Conservation (phyloP, 2,329 filamentous ascomycete species). For the Arachnopeziza araneosa region DNA sequence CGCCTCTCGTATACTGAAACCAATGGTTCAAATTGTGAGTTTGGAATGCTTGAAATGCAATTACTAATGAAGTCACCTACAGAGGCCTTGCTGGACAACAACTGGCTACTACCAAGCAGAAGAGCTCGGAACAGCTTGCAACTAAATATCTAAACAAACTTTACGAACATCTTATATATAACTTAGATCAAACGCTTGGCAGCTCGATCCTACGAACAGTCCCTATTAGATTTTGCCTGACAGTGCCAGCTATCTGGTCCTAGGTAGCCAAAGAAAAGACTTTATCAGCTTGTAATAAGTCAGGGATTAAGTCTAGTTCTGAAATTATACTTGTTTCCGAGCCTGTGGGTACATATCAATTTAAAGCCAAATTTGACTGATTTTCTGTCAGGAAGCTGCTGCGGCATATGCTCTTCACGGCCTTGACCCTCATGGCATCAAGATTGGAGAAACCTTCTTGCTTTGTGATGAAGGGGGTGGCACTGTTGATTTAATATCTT, state of each 20-base stretch:
- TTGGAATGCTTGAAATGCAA: not conserved
- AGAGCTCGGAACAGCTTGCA: slow-evolving; percentile 38
- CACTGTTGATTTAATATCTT: slow-evolving; percentile 8
- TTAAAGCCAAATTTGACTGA: not conserved
- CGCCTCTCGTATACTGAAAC: slow-evolving; percentile 1
- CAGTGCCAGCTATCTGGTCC: slow-evolving; percentile 54
- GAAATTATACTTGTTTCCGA: slow-evolving; percentile 45
- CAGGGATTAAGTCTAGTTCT: slow-evolving; percentile 29
- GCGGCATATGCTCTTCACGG: slow-evolving; percentile 44
- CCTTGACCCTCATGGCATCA: slow-evolving; percentile 34
- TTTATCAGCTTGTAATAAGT: slow-evolving; percentile 38
- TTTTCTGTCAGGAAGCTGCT: slow-evolving; percentile 37
- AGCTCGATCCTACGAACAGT: slow-evolving; percentile 38
- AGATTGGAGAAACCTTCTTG: not conserved
- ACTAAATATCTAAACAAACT: slow-evolving; percentile 48
- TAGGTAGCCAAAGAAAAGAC: slow-evolving; percentile 48
- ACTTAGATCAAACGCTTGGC: slow-evolving; percentile 40
- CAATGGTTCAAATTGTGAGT: slow-evolving; percentile 14
- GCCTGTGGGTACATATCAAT: slow-evolving; percentile 25
- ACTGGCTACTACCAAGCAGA: slow-evolving; percentile 11
- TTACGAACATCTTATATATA: slow-evolving; percentile 40
- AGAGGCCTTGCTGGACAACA: not conserved
- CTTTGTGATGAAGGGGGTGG: slow-evolving; percentile 5
- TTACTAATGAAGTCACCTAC: not conserved
- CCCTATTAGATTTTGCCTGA: slow-evolving; percentile 48